Conservation (phyloP, 2,329 filamentous ascomycete species). For the Xylaria arbuscula region DNA sequence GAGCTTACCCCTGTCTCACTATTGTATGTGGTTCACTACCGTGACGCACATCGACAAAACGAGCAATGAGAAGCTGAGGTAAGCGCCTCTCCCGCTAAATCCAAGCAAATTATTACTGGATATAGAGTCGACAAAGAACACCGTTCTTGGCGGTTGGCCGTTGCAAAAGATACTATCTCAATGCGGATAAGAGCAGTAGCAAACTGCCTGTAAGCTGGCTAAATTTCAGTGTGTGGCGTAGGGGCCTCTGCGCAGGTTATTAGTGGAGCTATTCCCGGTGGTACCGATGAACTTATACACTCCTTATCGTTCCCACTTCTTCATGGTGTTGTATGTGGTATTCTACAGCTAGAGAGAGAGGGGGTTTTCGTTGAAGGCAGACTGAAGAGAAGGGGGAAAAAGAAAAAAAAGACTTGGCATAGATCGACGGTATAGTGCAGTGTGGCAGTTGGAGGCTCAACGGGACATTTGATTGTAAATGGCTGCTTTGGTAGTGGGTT, state of each 20-base stretch:
- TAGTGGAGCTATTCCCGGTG: background rate
- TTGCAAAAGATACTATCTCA: background rate
- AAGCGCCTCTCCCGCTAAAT: slow-evolving; percentile 24
- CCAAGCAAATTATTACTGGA: slow-evolving; percentile 4
- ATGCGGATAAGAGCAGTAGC: slow-evolving; percentile 6
- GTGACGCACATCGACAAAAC: slow-evolving; percentile 29
- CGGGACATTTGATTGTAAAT: slow-evolving; percentile 16
- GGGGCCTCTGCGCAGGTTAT: slow-evolving; percentile 5
- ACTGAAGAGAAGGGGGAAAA: background rate
- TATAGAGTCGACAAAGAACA: background rate
- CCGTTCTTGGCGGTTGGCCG: background rate
- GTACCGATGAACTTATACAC: background rate
- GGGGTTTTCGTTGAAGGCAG: background rate
- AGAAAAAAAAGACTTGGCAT: background rate
- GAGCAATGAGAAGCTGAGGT: slow-evolving; percentile 33
- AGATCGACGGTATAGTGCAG: slow-evolving; percentile 15
- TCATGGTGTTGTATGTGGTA: background rate
- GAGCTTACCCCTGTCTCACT: slow-evolving; percentile 30
- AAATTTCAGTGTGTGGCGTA: slow-evolving; percentile 8
- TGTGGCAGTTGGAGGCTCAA: slow-evolving; percentile 30
- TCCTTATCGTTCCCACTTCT: slow-evolving; percentile 5
- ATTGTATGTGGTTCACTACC: slow-evolving; percentile 22
- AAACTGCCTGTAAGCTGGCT: background rate
- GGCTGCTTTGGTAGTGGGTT: background rate
- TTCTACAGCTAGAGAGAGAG: background rate